Base-by-base conservation (phyloP, 2,329 filamentous ascomycete species). In the Alternaria atra region DNA sequence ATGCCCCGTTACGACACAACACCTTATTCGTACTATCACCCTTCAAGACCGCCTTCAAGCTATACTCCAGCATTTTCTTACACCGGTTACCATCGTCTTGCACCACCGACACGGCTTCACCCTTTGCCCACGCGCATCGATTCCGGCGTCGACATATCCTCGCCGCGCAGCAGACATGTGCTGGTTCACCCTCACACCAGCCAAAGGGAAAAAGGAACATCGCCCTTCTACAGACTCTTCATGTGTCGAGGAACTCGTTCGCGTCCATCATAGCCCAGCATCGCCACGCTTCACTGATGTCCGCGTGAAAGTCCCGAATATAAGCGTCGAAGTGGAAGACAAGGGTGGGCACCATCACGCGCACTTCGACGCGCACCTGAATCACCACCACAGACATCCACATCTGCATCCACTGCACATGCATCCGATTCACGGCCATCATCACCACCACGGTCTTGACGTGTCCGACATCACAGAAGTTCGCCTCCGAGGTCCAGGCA, bases 131-230 rank as follows among this genome's bases (percentile, higher is more conserved):
- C 65, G 27, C 67, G 61, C 12, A 58, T 70, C 60, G 66, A 67
- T 53, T 65, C 61, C 27, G 62, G 48, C 37, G 44, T 65, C 43
- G 58, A 60, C 25, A 58, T 69, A 39, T 48, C 56, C 12, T 17
- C 44, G 23, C 43, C 58, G n/a, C 42, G 52, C 29, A 58, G 20
- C 25, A 58, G 61, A 54, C 52, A 76, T 76, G 73, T 76, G 73
- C 63, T 76, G 73, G 73, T 71, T 76, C 52, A 74, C 69, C 23
- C 73, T 76, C 34, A 71, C 69, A 5, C 73, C 73, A 47, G 30
- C 59, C 52, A 70, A 66, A 60, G 60, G 55, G 64, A 70, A 66
- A 55, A 64, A 59, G 40, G 60, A 60, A 40, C 60, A 61, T 35
- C 64, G 63, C 52, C 60, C 58, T 52, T 66, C 65, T 51, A 64